A percentile compares a stretch with the other conserved stretches of the same genome.
Evolutionary conservation across 345 rosid genomes (phyloP).

Genomic region (Cardamine chenopodiifolia): DNA sequence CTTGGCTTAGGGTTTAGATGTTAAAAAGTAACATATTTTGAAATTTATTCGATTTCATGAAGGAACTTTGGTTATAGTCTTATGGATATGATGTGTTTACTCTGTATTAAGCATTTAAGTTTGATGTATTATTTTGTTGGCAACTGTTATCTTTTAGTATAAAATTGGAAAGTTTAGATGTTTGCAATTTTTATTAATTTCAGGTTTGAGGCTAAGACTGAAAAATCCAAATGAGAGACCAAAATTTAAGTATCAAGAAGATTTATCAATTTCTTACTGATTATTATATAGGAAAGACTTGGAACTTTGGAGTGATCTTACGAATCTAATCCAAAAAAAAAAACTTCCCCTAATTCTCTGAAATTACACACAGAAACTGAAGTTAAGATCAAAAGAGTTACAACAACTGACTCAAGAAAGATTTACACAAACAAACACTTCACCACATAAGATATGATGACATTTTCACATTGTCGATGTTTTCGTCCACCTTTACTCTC

Average conservation of each 20-base stretch:
- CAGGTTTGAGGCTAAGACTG: too few species aligned
- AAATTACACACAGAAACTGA: conserved; percentile 17
- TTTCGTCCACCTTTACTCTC: conserved; percentile 45
- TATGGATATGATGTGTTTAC: neutral
- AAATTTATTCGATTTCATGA: neutral
- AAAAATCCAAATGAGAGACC: too few species aligned
- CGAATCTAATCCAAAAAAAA: conserved; percentile 22
- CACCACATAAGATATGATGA: conserved; percentile 36
- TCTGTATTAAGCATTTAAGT: neutral
- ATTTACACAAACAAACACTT: conserved; percentile 22
- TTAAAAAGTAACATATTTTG: neutral
- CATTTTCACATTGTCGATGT: conserved; percentile 8
- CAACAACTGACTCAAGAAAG: conserved; percentile 1
- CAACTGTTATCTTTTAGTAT: too few species aligned
- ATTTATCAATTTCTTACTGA: conserved; percentile 3
- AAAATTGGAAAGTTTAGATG: too few species aligned
- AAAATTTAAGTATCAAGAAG: too few species aligned
- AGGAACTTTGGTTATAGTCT: neutral
- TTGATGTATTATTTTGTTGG: too few species aligned
- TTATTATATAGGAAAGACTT: neutral
- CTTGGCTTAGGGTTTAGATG: neutral
- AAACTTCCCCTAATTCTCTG: conserved; percentile 20
- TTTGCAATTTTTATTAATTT: too few species aligned
- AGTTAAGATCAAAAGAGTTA: conserved; percentile 30
- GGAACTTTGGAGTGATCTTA: conserved; percentile 31